Conservation (phyloP, 495 filamentous ascomycete genomes). For the Aspergillus incahuasiensis region DNA sequence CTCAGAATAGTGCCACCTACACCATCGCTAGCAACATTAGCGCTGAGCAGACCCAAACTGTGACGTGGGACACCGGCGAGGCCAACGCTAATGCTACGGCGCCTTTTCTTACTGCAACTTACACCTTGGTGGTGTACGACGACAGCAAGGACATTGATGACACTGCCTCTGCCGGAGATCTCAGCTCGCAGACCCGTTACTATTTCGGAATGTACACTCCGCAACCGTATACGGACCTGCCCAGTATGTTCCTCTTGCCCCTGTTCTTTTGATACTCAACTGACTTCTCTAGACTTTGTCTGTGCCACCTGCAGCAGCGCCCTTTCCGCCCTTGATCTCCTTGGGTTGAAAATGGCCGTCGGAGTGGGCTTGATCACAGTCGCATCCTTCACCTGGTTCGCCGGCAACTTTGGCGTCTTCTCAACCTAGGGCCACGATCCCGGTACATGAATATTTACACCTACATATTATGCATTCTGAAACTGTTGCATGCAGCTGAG, state of each 20-base stretch:
- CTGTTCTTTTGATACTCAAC: background rate
- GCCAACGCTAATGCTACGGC: slow-evolving; percentile 59
- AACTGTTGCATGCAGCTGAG: slow-evolving; percentile 20
- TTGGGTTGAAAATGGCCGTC: slow-evolving; percentile 66
- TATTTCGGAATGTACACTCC: slow-evolving; percentile 79
- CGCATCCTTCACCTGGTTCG: slow-evolving; percentile 85
- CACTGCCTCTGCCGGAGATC: slow-evolving; percentile 63
- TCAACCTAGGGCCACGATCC: slow-evolving; percentile 19
- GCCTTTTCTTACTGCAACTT: slow-evolving; percentile 65
- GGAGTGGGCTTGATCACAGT: slow-evolving; percentile 74
- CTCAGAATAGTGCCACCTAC: slow-evolving; percentile 57
- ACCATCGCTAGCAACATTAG: slow-evolving; percentile 64
- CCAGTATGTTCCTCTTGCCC: slow-evolving; percentile 41
- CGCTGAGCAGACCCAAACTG: slow-evolving; percentile 48
- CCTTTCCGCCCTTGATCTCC: slow-evolving; percentile 56
- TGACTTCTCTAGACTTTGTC: slow-evolving; percentile 40
- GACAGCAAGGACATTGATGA: slow-evolving; percentile 57
- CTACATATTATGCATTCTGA: slow-evolving; percentile 15
- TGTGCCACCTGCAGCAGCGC: slow-evolving; percentile 73
- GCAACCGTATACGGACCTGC: slow-evolving; percentile 58
- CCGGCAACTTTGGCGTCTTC: slow-evolving; percentile 60
- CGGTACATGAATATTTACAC: background rate
- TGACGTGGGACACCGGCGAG: slow-evolving; percentile 75
- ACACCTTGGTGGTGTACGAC: slow-evolving; percentile 84
- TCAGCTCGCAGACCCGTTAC: slow-evolving; percentile 59